phyloP scores from a whole-genome alignment of 495 filamentous ascomycete species.

The Aspergillus biplanus region DNA sequence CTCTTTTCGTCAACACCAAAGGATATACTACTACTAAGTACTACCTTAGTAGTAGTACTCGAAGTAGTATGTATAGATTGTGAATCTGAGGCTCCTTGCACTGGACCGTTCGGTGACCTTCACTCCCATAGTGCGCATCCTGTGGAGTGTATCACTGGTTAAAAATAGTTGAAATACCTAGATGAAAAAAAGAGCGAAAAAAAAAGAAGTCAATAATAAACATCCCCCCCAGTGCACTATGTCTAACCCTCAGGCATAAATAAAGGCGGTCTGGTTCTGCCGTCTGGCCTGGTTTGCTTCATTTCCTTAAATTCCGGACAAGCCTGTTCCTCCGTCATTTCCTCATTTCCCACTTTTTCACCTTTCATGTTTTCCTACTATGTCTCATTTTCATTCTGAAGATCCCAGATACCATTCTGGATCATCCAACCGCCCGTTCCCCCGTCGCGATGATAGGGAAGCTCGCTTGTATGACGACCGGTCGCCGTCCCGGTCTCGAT shows the following conservation, averaged over 20 bases:
- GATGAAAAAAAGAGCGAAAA: too few relatives aligned
- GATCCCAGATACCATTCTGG: conserved; percentile 35
- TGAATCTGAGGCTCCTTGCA: too few relatives aligned
- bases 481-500: conserved; percentile 44
- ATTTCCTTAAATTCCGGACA: not conserved
- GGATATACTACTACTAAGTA: too few relatives aligned
- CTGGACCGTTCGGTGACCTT: too few relatives aligned
- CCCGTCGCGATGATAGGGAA: conserved; percentile 43
- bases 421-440: conserved; percentile 31
- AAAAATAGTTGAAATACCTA: too few relatives aligned
- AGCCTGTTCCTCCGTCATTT: conserved; percentile 12
- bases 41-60: too few relatives aligned
- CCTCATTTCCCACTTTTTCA: conserved; percentile 11
- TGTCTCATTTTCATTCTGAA: conserved; percentile 40
- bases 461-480: conserved; percentile 56
- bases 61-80: too few relatives aligned
- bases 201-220: too few relatives aligned
- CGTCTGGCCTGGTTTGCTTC: conserved; percentile 10
- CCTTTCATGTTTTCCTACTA: conserved; percentile 23
- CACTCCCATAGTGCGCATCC: too few relatives aligned
- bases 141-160: too few relatives aligned
- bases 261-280: conserved; percentile 25
- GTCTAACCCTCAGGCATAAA: not conserved
- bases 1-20: too few relatives aligned
- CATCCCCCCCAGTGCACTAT: too few relatives aligned